Evolutionary conservation across 257 asterid genomes (phyloP).

Genomic region (Thymus quinquecostatus): DNA sequence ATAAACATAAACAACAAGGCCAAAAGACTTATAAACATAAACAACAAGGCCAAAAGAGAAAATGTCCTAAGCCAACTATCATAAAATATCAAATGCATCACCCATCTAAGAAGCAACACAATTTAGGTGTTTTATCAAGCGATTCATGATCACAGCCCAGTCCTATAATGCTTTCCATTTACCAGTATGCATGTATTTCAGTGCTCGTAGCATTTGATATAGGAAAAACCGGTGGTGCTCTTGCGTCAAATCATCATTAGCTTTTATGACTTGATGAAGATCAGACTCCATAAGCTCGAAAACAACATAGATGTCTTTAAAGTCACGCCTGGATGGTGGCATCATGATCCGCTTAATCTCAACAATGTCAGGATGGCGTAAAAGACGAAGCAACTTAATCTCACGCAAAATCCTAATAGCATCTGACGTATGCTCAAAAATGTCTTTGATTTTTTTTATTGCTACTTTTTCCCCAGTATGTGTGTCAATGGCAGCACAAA

Average conservation of each 20-base stretch:
- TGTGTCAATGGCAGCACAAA: constrained; percentile 86
- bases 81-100: constrained; percentile 5
- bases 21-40: neutral
- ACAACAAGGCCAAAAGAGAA: neutral
- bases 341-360: constrained; percentile 88
- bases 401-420: constrained; percentile 88
- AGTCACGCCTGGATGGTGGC: constrained; percentile 88
- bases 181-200: constrained; percentile 96
- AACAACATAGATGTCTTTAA: constrained; percentile 83
- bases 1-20: neutral
- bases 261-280: constrained; percentile 95
- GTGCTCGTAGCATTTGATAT: constrained; percentile 88
- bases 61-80: constrained; percentile 8
- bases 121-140: constrained; percentile 7
- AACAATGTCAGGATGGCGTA: constrained; percentile 91
- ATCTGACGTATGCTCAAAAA: constrained; percentile 85
- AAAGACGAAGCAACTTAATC: constrained; percentile 80
- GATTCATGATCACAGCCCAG: constrained; percentile 12
- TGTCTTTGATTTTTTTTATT: constrained; percentile 83
- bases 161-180: constrained; percentile 11
- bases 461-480: constrained; percentile 93
- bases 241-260: constrained; percentile 88
- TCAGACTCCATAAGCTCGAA: constrained; percentile 98
- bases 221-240: constrained; percentile 94
- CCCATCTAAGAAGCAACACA: constrained; percentile 7